These are phyloP conservation scores for Phyllostachys edulis DNA, from an alignment of 176 grass and related monocot genomes.

Conservation along the genomic window DNA sequence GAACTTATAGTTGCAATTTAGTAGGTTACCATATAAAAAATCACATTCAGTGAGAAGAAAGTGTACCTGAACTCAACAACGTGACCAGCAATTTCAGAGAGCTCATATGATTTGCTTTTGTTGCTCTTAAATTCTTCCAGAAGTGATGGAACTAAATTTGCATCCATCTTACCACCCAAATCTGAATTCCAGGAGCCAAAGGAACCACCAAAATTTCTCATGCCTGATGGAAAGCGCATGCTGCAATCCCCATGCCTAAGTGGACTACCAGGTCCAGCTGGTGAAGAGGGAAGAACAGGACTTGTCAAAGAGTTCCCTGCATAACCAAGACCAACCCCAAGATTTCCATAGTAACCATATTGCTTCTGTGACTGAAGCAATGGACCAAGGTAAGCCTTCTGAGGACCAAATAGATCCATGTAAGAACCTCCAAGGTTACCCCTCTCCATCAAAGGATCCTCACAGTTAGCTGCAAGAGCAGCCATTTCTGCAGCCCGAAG, in stretches of 20 bases:
- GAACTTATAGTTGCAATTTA: no score
- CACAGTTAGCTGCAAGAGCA: slow-evolving; percentile 50
- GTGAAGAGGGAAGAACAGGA: slow-evolving; percentile 56
- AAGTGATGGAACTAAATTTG: slow-evolving; percentile 56
- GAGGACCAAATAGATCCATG: slow-evolving; percentile 55
- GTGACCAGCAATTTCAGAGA: slow-evolving; percentile 76
- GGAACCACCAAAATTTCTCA: slow-evolving; percentile 54
- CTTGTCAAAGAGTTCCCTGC: slow-evolving; percentile 44
- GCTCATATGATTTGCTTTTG: slow-evolving; percentile 76
- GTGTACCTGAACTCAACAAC: slow-evolving; percentile 82
- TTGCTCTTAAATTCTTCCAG: slow-evolving; percentile 93
- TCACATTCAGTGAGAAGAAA: neutral
- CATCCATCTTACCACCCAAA: slow-evolving; percentile 52
- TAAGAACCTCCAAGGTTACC: slow-evolving; percentile 46
- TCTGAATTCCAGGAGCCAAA: slow-evolving; percentile 65
- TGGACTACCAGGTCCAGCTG: slow-evolving; percentile 50
- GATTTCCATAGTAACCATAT: slow-evolving; percentile 57
- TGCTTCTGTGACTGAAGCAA: slow-evolving; percentile 64
- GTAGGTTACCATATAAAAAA: neutral
- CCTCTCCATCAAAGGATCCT: slow-evolving; percentile 48
- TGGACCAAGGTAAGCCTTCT: slow-evolving; percentile 50
- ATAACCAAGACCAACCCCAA: slow-evolving; percentile 53
- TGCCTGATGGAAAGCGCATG: slow-evolving; percentile 52
- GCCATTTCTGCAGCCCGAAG: slow-evolving; percentile 28
- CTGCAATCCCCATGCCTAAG: slow-evolving; percentile 55